Percentiles rank a stretch among this genome's conserved stretches.
These are phyloP conservation scores for Penicillium pancosmium DNA, from an alignment of 495 filamentous ascomycete species.

Conservation along the genomic window DNA sequence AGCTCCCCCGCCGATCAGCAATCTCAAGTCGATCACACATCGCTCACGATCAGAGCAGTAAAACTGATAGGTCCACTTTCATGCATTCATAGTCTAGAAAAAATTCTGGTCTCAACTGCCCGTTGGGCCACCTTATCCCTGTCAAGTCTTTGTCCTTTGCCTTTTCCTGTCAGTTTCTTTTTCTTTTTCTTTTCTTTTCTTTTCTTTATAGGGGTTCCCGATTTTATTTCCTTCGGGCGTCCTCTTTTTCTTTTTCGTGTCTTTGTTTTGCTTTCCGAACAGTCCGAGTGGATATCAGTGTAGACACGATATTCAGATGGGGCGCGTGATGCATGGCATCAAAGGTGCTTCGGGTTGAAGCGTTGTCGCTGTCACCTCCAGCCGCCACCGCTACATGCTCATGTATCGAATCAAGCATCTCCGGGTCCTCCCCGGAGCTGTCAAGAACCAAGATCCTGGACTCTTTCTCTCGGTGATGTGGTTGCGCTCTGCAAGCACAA, in stretches of 20 bases:
- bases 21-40: neutral
- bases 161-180: neutral
- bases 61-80: constrained; percentile 7
- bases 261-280: constrained; percentile 28
- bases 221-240: neutral
- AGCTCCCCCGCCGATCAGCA: constrained; percentile 12
- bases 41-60: neutral
- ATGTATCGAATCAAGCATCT: constrained; percentile 2
- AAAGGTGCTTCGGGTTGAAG: constrained; percentile 10
- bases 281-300: constrained; percentile 43
- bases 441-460: constrained; percentile 5
- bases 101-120: constrained; percentile 21
- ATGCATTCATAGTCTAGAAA: constrained; percentile 10
- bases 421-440: constrained; percentile 7
- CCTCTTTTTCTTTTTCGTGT: neutral
- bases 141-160: neutral
- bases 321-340: constrained; percentile 31
- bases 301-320: constrained; percentile 36
- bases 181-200: constrained; percentile 3
- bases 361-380: constrained; percentile 2
- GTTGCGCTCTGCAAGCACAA: neutral
- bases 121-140: constrained; percentile 19
- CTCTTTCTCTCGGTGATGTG: constrained; percentile 3
- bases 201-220: constrained; percentile 6
- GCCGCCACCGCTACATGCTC: constrained; percentile 37